Evolutionary conservation across 2,329 filamentous ascomycete genomes (phyloP), one percentile per base, ranked within the genome.

Genomic region (Fusarium globosum): DNA sequence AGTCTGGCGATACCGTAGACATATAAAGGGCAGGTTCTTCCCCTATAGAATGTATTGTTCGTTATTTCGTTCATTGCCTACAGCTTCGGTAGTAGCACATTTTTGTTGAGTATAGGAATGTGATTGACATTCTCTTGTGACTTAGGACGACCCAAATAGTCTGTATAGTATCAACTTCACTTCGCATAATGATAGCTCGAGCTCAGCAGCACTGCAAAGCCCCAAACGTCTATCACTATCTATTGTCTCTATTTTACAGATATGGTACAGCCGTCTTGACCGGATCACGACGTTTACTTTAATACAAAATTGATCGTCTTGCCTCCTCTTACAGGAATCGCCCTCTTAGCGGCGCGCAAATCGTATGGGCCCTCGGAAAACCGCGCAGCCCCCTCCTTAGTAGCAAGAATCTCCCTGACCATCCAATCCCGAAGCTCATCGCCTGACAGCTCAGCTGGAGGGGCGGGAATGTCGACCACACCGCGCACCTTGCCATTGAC

Each of bases 401-500:
- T 91, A 64, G 86, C 83, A 53, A 93, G 77, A 11, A 96, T 87
- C 72, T 89, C 85, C 7, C 83, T 82, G 6, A 92, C 83, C 51
- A 95, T 84, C 88, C 90, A 94, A 18, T 86, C 83, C 66, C 87
- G 84, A 68, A 93, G 82, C 58, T 80, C 83, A 6, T 86, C 81
- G 16, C 80, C 83, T 33, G 80, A 75, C 33, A 89, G 76, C 3
- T 80, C 80, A 1, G 78, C 77, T 7, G 86, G 81, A 48, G 86
- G 84, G 35, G 86, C 85, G 2, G 89, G 86, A 30, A 96, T 89
- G 4, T 91, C 85, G n/a, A 92, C 87, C 2, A 89, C 89, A 70
- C 92, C 92, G 42, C 90, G 90, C 71, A 93, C 82, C 81, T 92
- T 95, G n/a, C 94, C 94, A 78, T 97, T 94, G 69, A 97, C 83